These are phyloP conservation scores for Sarocladium oryzae DNA, from an alignment of 2,329 filamentous ascomycete species.

Conservation along the genomic window DNA sequence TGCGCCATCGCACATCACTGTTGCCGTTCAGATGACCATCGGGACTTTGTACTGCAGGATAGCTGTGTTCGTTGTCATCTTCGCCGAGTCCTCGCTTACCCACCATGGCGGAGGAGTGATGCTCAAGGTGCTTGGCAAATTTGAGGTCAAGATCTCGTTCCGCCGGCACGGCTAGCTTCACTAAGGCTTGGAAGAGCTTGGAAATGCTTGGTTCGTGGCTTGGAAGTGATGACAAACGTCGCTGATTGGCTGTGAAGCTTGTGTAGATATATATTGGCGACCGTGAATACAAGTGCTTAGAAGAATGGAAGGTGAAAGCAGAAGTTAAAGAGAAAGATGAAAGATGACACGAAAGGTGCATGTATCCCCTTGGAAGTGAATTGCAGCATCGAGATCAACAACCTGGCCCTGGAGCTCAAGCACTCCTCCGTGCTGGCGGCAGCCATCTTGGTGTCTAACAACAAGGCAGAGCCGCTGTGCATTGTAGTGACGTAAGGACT, in stretches of 20 bases:
- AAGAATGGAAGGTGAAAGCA: no score
- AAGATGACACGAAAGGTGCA: neutral
- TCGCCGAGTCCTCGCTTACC: constrained; percentile 4
- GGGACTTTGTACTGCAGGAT: neutral
- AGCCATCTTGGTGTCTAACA: neutral
- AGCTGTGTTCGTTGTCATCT: constrained; percentile 3
- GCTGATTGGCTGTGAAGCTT: neutral
- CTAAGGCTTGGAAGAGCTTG: constrained; percentile 2
- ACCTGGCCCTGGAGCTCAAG: neutral
- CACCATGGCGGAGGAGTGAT: neutral
- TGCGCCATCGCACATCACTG: neutral
- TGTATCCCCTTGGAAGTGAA: neutral
- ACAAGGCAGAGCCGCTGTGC: neutral
- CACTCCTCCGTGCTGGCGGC: neutral
- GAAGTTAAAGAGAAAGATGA: neutral
- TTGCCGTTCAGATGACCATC: constrained; percentile 3
- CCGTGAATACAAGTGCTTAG: no score
- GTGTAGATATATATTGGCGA: no score
- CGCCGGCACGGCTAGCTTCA: neutral
- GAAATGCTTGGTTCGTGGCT: constrained; percentile 1
- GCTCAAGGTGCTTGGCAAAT: neutral
- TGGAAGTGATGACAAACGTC: neutral
- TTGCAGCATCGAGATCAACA: neutral
- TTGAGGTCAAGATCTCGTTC: neutral
- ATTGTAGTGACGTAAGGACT: constrained; percentile 1